phyloP scores from a whole-genome alignment of 352 stramenopile species.

The Pythium dissimile region DNA sequence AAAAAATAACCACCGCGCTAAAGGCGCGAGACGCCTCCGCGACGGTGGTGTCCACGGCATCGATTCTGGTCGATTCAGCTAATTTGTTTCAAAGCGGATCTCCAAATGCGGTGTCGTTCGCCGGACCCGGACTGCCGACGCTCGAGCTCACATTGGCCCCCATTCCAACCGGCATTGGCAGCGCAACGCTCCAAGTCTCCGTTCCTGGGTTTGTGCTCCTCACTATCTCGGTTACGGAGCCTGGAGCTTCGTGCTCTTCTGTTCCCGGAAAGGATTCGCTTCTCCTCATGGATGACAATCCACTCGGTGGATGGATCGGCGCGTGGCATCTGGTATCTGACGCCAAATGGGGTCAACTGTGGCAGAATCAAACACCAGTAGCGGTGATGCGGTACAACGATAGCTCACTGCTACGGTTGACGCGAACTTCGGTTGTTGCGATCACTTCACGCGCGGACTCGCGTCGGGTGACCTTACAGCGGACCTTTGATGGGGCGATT shows the following conservation, averaged over 20 bases:
- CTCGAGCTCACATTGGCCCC: background rate
- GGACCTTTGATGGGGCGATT: conserved; percentile 30
- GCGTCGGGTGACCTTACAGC: conserved; percentile 19
- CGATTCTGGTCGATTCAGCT: background rate
- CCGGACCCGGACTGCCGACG: background rate
- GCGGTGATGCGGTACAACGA: conserved; percentile 15
- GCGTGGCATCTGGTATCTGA: conserved; percentile 38
- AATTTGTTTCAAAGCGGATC: background rate
- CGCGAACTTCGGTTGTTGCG: conserved; percentile 34
- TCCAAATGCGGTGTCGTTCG: background rate
- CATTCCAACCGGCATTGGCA: background rate
- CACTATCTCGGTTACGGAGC: conserved; percentile 25
- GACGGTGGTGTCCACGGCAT: background rate
- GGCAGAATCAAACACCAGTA: conserved; percentile 8
- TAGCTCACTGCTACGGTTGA: conserved; percentile 34
- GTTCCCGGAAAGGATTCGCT: background rate
- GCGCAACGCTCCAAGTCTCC: background rate
- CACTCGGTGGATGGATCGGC: conserved; percentile 51
- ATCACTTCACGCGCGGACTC: conserved; percentile 19
- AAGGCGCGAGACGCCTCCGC: background rate
- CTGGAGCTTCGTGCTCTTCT: conserved; percentile 33
- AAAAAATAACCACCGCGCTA: background rate
- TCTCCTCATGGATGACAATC: conserved; percentile 23
- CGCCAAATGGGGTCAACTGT: conserved; percentile 25
- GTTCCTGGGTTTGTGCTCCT: conserved; percentile 21